Conservation (phyloP, 225 moss, liverwort and hornwort species). For the Thuidium tamariscinum region DNA sequence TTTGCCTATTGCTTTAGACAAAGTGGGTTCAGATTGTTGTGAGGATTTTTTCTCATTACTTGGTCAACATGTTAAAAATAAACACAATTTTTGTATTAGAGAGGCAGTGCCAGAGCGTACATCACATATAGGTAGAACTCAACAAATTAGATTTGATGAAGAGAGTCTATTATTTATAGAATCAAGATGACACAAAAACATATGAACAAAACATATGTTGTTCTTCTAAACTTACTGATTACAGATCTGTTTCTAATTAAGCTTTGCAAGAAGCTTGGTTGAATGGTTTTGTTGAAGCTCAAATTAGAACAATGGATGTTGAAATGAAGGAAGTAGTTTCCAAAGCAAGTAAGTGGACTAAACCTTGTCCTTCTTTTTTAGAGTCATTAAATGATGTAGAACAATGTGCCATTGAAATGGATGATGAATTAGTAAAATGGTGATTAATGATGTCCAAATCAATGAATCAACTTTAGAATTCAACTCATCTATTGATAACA, state of each 20-base stretch:
- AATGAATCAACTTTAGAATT: neutral
- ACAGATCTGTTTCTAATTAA: neutral
- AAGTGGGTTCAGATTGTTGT: too few species aligned
- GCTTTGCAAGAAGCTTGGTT: neutral
- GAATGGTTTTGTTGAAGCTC: neutral
- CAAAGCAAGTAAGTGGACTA: accelerated
- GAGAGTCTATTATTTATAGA: neutral
- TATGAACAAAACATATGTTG: neutral
- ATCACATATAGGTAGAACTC: neutral
- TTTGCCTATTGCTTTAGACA: too few species aligned
- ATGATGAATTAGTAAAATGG: neutral
- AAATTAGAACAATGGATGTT: neutral
- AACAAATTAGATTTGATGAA: neutral
- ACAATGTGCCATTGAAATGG: neutral
- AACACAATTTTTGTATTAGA: too few species aligned
- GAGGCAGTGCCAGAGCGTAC: too few species aligned
- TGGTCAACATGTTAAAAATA: too few species aligned
- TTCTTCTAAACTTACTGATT: neutral
- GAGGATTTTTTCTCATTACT: too few species aligned
- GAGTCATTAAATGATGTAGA: neutral
- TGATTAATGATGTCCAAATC: neutral
- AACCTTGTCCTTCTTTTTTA: neutral
- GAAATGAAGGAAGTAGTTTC: neutral
- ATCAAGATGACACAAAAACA: neutral
- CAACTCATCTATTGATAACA: neutral